Conservation (phyloP, 1,284 basidiomycete genomes). For the Tylopilus sp. region DNA sequence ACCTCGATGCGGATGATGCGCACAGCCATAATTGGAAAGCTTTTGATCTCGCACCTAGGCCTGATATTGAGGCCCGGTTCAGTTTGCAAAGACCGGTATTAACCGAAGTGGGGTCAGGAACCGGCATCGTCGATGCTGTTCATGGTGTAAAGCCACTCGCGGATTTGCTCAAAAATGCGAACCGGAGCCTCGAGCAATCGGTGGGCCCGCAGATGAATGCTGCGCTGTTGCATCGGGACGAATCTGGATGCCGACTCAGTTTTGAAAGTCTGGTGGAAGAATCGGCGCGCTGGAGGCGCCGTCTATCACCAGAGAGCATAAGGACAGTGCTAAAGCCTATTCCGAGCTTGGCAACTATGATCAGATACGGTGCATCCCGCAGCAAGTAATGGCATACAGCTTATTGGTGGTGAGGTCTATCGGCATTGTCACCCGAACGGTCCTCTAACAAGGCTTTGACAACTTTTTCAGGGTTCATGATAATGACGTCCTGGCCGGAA, state of each 20-base stretch:
- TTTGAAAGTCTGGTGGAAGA: conserved; percentile 36
- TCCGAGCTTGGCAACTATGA: conserved; percentile 35
- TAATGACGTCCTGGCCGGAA: conserved; percentile 10
- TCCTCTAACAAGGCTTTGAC: conserved; percentile 40
- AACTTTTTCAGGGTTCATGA: conserved; percentile 35
- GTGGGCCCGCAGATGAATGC: conserved; percentile 30
- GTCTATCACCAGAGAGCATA: conserved; percentile 36
- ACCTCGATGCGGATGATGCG: too few relatives aligned
- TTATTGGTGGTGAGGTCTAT: conserved; percentile 31
- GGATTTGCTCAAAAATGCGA: conserved; percentile 26
- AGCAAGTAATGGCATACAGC: conserved; percentile 6
- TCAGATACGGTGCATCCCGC: not conserved
- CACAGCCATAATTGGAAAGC: too few relatives aligned
- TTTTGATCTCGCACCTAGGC: too few relatives aligned
- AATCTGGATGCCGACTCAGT: conserved; percentile 23
- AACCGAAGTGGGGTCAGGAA: not conserved
- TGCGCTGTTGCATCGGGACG: conserved; percentile 30
- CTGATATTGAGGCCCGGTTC: too few relatives aligned
- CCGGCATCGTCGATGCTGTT: not conserved
- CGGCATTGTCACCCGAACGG: conserved; percentile 36
- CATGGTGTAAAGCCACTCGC: conserved; percentile 7
- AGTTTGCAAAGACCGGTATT: too few relatives aligned
- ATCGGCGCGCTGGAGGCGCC: conserved; percentile 38
- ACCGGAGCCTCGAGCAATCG: conserved; percentile 31
- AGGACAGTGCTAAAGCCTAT: conserved; percentile 35